Evolutionary conservation across 2,329 filamentous ascomycete genomes (phyloP), one percentile per base, ranked within the genome.

Genomic region (Aphanoascus verrucosus): DNA sequence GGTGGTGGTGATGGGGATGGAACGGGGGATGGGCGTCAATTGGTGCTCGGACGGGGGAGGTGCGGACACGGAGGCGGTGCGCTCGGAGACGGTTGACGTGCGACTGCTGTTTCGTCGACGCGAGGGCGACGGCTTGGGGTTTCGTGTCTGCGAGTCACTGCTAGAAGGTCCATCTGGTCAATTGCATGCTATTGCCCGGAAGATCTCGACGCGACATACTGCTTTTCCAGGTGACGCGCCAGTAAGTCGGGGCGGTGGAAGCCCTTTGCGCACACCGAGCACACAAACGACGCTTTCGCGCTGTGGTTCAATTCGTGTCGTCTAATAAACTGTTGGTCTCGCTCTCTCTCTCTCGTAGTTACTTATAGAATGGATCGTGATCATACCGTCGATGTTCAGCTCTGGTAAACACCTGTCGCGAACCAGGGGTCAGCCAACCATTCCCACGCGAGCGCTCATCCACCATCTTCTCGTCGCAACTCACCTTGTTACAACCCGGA

Each of bases 291-390:
- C 28, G 72, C 70, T 56, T 74, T 70, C 4, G 73, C 69, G 57
- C 73, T 75, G 63, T 76, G 74, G 59, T 76, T 76, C 54, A 74
- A 62, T 60, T 76, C 72, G 66, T 76, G 74, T 42, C 74, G 72
- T 62, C 70, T 72, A 53, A 48, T 19, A 49, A 31, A 23, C 9
- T 20, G 41, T 53, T 41, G 40, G 17, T 44, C 23, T 42, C 28
- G 11, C 12, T 5, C 11, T 32, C 4, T 6, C 12, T 41, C n/a
- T 17, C 20, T 11, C n/a, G 5, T 1, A 15, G 38, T 5, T n/a
- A 1, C 14, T 9, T n/a, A 37, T 20, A 20, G 32, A 35, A 35
- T 15, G n/a, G 11, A 37, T 9, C 5, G 19, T 15, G 15, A 15
- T 5, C 15, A 32, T 65, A 70, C 68, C 71, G 68, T 58, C 67